A percentile compares a stretch with the other conserved stretches of the same genome.
Evolutionary conservation across 2,329 filamentous ascomycete species (phyloP).

Genomic region (Ophiobolus disseminans): DNA sequence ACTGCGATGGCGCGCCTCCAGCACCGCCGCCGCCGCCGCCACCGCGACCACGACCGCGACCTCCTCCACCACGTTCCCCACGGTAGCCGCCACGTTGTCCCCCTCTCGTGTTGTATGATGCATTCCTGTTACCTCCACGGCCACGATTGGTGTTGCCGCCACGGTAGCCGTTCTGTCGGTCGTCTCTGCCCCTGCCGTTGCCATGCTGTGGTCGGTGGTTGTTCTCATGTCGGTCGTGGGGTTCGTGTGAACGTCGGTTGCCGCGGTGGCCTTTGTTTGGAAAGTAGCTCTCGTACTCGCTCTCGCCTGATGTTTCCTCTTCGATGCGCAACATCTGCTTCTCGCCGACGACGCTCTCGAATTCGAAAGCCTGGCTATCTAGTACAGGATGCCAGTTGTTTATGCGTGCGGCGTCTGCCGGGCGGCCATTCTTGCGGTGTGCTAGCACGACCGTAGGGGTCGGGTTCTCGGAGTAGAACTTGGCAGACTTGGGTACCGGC

Average conservation of each 20-base stretch:
- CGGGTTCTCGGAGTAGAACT: slow-evolving; percentile 78
- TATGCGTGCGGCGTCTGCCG: slow-evolving; percentile 81
- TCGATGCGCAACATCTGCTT: slow-evolving; percentile 85
- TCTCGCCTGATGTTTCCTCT: slow-evolving; percentile 67
- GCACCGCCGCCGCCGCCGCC: slow-evolving; percentile 44
- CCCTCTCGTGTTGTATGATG: slow-evolving; percentile 39
- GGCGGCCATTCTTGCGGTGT: slow-evolving; percentile 74
- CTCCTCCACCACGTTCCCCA: slow-evolving; percentile 48
- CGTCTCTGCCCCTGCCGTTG: slow-evolving; percentile 28
- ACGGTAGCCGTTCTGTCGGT: slow-evolving; percentile 37
- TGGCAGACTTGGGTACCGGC: slow-evolving; percentile 69
- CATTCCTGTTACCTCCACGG: slow-evolving; percentile 35
- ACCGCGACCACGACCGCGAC: slow-evolving; percentile 39
- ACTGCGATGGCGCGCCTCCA: slow-evolving; percentile 44
- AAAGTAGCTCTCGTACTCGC: slow-evolving; percentile 69
- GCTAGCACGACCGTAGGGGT: slow-evolving; percentile 84
- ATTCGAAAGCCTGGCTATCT: slow-evolving; percentile 72
- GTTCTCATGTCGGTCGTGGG: slow-evolving; percentile 55
- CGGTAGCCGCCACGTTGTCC: slow-evolving; percentile 53
- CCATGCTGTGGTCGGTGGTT: slow-evolving; percentile 34
- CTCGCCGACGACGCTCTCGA: slow-evolving; percentile 85
- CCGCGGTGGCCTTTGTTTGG: slow-evolving; percentile 63
- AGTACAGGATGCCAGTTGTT: slow-evolving; percentile 81
- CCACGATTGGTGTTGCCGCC: slow-evolving; percentile 44
- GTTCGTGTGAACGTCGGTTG: slow-evolving; percentile 39